Base-by-base conservation (phyloP, 495 filamentous ascomycete genomes). In the Tuber indicum region DNA sequence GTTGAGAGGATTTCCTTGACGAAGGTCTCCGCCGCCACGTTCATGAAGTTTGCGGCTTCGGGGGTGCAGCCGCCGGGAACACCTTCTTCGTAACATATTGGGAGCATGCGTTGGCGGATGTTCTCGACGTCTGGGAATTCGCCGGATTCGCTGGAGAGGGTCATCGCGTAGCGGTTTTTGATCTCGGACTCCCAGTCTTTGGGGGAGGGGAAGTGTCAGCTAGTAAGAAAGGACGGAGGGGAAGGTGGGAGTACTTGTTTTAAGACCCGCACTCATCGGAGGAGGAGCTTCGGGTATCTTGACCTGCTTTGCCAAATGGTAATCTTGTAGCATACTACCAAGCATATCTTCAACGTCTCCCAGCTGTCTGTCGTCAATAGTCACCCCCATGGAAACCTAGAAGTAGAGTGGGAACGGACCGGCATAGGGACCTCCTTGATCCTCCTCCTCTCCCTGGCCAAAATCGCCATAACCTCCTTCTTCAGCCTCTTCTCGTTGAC, bases 71-170 rank as follows among this genome's bases (percentile, higher is more conserved):
- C 93, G 39, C 88, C 88, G n/a, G 88, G 87, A 7, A 99, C 89
- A 0, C 94, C 96, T 77, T 92, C 89, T 85, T 97, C 96, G 85
- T 97, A 97, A 85, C 93, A 97, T 79, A 98, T 96, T 14, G 96
- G 94, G 26, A 93, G 87, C 92, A 98, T 96, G 75, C 94, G 92
- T 32, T 89, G 88, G 80, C 92, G 88, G 78, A 99, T 93, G 43
- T 90, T 91, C 73, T 90, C 88, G 16, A 89, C 85, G 79, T 96
- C 93, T 21, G 96, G 96, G 82, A 99, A 98, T 85, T 98, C 96
- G 75, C 93, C 92, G 0, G 94, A 94, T 85, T 98, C 96, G 49
- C 91, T 89, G 43, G 92, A 92, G 43, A 99, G 87, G 19, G 95
- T 92, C 81, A 94, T 92, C 58, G 91, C 90, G 85, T 92, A 99